Evolutionary conservation across 1,284 basidiomycete genomes (phyloP).

Genomic region (Cutaneotrichosporon cyanovorans): DNA sequence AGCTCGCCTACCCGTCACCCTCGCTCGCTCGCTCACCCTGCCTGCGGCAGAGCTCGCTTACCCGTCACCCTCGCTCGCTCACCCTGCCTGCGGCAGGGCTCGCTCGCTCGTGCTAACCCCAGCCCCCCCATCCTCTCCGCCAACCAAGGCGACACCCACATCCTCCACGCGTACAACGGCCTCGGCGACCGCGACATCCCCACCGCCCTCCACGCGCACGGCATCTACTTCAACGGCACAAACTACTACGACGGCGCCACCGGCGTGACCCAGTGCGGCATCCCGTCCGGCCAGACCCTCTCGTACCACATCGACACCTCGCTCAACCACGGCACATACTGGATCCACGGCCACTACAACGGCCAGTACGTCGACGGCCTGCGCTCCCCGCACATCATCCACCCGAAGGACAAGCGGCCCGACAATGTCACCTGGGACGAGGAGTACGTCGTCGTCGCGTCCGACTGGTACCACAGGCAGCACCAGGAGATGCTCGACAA

Average conservation of each 20-base stretch:
- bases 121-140: conserved; percentile 73
- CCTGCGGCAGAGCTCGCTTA: too few species aligned
- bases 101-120: conserved; percentile 2
- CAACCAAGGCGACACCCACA: conserved; percentile 57
- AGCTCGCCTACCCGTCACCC: too few species aligned
- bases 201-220: conserved; percentile 64
- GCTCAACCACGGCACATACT: conserved; percentile 63
- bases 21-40: too few species aligned
- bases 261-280: conserved; percentile 77
- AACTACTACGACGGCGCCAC: conserved; percentile 83
- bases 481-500: conserved; percentile 56
- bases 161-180: conserved; percentile 64
- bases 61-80: too few species aligned
- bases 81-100: too few species aligned
- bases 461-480: conserved; percentile 72
- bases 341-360: conserved; percentile 62
- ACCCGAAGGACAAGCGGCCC: conserved; percentile 51
- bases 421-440: conserved; percentile 65
- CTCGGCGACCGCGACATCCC: conserved; percentile 56
- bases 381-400: conserved; percentile 57
- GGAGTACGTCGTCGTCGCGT: conserved; percentile 77
- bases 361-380: conserved; percentile 70
- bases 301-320: conserved; percentile 70
- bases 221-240: conserved; percentile 82
- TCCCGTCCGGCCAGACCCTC: conserved; percentile 66